A percentile compares a stretch with the other conserved stretches of the same genome.
phyloP scores from a whole-genome alignment of 2,329 filamentous ascomycete genomes.

The Botrytis sinoallii region DNA sequence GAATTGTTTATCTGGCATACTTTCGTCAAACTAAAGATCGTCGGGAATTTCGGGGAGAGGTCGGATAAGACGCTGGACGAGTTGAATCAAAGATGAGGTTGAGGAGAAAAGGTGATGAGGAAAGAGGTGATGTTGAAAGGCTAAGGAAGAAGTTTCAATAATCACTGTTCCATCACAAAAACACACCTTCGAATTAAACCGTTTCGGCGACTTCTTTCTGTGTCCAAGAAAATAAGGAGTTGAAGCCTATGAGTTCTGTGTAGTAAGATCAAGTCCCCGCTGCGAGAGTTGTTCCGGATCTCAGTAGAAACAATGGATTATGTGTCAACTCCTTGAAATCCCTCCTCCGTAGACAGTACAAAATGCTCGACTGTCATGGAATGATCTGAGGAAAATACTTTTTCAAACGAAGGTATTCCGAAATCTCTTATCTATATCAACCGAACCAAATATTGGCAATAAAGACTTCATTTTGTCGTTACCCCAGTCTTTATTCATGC shows the following conservation, averaged over 20 bases:
- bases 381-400: neutral
- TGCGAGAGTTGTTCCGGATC: neutral
- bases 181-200: constrained; percentile 14
- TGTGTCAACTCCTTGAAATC: neutral
- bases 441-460: constrained; percentile 1
- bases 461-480: neutral
- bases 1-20: constrained; percentile 77
- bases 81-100: constrained; percentile 7
- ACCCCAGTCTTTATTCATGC: constrained; percentile 4
- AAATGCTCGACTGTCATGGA: neutral
- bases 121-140: neutral
- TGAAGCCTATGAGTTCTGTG: neutral
- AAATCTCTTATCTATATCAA: constrained; percentile 9
- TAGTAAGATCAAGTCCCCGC: constrained; percentile 1
- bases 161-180: constrained; percentile 11
- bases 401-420: neutral
- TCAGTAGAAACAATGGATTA: neutral
- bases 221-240: constrained; percentile 8
- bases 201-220: neutral
- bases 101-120: constrained; percentile 5
- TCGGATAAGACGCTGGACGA: constrained; percentile 16
- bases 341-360: neutral
- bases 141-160: neutral
- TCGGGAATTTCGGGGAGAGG: neutral
- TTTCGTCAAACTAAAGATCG: constrained; percentile 19